Base-by-base conservation (phyloP, 305 asterid genomes). In the Fraxinus velutina region DNA sequence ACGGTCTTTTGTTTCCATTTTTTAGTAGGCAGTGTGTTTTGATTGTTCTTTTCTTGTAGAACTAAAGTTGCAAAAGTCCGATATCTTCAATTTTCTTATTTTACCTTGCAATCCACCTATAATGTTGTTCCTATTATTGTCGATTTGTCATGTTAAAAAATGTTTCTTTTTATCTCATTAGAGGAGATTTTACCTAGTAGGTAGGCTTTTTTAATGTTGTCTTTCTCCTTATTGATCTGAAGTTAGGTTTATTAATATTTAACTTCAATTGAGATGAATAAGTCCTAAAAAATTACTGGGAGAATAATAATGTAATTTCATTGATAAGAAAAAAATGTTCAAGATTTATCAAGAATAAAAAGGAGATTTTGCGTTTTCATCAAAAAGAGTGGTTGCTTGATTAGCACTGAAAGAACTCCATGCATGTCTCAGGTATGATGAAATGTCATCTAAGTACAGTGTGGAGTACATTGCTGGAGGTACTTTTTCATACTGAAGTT, bases 401-500 rank as follows among this genome's bases (percentile, higher is more conserved):
- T 21, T 60, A 19, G 15, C 30, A 60, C 71, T 60, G 71, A 60
- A 60, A 60, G 71, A 60, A 19, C 32, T 60, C 70, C 3, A 19
- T 21, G 71, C 30, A 19, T 60, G 32, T 77, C 22, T 81, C 74
- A 87, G 91, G 91, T 89, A 89, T 55, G 89, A 89, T 4, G 91
- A 89, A 78, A 55, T 89, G 86, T 32, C 91, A 21, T 76, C 89
- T 75, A 89, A 87, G 30, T 76, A 68, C 37, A 85, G 7, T 5
- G 89, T 85, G 47, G 90, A 87, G 39, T 87, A 81, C 81, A 89
- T 87, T 76, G 91, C 90, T 78, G 90, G 91, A 87, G 91, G 91
- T 89, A 84, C 50, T 8, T 39, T 39, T 39, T 0, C 50, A 8
- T 39, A 39, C 50, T 55, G 64, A 55, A 3, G 17, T 55, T 55